Percentiles rank a stretch among this genome's conserved stretches.
phyloP scores from a whole-genome alignment of 73 alveolate species.

The Stentor coeruleus region DNA sequence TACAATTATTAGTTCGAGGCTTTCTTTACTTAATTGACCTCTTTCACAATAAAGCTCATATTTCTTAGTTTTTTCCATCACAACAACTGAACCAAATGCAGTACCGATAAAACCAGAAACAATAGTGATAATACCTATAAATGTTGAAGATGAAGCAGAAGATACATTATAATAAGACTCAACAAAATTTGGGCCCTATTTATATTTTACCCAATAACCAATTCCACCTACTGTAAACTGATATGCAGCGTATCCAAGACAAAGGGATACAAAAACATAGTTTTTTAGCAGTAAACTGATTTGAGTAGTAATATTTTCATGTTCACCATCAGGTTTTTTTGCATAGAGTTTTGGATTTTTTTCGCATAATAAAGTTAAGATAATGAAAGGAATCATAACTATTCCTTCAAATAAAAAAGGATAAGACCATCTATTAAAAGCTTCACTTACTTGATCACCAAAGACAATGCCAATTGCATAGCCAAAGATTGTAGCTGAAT shows the following conservation, averaged over 20 bases:
- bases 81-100: background rate
- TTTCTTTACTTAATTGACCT: too few relatives aligned
- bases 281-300: background rate
- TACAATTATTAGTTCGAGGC: too few relatives aligned
- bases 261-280: background rate
- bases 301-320: background rate
- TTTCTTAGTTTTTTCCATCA: too few relatives aligned
- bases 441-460: background rate
- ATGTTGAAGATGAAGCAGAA: background rate
- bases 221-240: background rate
- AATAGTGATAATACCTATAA: background rate
- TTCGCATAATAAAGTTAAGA: background rate
- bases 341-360: background rate
- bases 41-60: too few relatives aligned
- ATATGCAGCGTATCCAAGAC: background rate
- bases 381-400: background rate
- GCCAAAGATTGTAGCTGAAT: background rate
- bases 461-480: conserved; percentile 1
- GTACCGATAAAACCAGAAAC: background rate
- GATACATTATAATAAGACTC: background rate
- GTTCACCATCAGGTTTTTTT: background rate
- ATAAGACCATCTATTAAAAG: background rate
- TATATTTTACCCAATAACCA: background rate
- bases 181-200: background rate
- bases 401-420: conserved; percentile 11